Percentiles rank a stretch among this genome's conserved stretches.
Evolutionary conservation across 116 monocot species (phyloP).

Genomic region (Posidonia oceanica): DNA sequence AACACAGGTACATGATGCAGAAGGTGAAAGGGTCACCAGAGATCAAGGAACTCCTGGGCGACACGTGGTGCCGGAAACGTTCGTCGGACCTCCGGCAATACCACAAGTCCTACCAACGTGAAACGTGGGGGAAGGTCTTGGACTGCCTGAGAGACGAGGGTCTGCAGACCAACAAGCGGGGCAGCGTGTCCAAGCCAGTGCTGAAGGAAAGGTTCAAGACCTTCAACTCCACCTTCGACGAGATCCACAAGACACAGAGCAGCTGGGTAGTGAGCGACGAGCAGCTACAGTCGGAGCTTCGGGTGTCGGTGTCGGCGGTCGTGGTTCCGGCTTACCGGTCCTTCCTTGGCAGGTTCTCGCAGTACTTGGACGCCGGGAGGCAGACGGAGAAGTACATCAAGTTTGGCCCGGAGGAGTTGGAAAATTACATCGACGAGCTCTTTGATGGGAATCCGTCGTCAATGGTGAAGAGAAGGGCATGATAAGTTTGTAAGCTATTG

Average conservation of each 20-base stretch:
- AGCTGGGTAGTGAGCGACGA: conserved; percentile 60
- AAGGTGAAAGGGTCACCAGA: conserved; percentile 53
- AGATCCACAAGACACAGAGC: conserved; percentile 68
- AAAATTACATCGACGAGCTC: conserved; percentile 51
- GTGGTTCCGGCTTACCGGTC: conserved; percentile 60
- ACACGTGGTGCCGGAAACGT: conserved; percentile 47
- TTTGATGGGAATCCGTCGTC: conserved; percentile 42
- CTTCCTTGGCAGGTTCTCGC: conserved; percentile 46
- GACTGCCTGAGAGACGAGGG: conserved; percentile 55
- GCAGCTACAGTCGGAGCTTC: conserved; percentile 65
- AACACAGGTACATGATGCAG: conserved; percentile 50
- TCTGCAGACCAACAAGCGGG: conserved; percentile 23
- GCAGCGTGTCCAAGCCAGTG: conserved; percentile 33
- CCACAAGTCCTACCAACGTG: conserved; percentile 68
- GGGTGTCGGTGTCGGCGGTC: conserved; percentile 57
- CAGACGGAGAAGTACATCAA: conserved; percentile 75
- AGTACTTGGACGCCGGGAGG: conserved; percentile 47
- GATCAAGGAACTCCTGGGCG: conserved; percentile 41
- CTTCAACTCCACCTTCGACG: conserved; percentile 57
- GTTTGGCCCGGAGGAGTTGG: conserved; percentile 55
- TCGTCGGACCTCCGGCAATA: conserved; percentile 56
- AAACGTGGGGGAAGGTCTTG: conserved; percentile 57
- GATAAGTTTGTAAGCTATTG: background rate
- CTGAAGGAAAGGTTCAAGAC: conserved; percentile 64
- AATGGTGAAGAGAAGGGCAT: conserved; percentile 21